These are phyloP conservation scores for Verticillium klebahnii DNA, from an alignment of 2,329 filamentous ascomycete genomes.

Conservation along the genomic window DNA sequence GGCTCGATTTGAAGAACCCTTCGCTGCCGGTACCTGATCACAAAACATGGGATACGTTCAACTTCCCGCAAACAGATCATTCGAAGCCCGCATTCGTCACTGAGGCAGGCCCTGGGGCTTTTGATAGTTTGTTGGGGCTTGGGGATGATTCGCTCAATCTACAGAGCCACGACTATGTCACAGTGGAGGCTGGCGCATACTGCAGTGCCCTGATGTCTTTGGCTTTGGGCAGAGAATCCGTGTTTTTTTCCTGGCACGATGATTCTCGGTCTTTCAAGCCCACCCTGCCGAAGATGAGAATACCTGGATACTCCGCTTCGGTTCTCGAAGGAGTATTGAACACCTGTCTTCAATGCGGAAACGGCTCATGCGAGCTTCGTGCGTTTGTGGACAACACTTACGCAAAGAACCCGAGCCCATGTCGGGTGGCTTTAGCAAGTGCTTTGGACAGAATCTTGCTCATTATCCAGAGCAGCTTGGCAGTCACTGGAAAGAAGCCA, in stretches of 20 bases:
- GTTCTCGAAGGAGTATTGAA: slow-evolving; percentile 41
- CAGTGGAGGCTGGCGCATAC: slow-evolving; percentile 46
- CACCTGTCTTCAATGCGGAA: slow-evolving; percentile 43
- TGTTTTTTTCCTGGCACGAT: slow-evolving; percentile 62
- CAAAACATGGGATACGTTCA: slow-evolving; percentile 68
- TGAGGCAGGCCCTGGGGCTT: slow-evolving; percentile 61
- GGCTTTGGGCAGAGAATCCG: slow-evolving; percentile 65
- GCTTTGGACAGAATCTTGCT: slow-evolving; percentile 43
- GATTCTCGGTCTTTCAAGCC: slow-evolving; percentile 48
- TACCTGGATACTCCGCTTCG: slow-evolving; percentile 52
- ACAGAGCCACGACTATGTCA: slow-evolving; percentile 30
- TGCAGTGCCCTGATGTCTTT: slow-evolving; percentile 58
- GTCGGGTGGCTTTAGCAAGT: slow-evolving; percentile 47
- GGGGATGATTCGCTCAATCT: slow-evolving; percentile 33
- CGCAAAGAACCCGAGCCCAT: slow-evolving; percentile 35
- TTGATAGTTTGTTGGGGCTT: slow-evolving; percentile 56
- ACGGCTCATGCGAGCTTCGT: slow-evolving; percentile 39
- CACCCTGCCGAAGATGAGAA: slow-evolving; percentile 39
- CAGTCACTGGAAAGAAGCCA: slow-evolving; percentile 32
- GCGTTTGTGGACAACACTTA: slow-evolving; percentile 44
- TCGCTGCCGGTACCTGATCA: slow-evolving; percentile 34
- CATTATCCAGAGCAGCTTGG: slow-evolving; percentile 44
- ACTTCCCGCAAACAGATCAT: slow-evolving; percentile 32
- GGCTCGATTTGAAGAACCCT: slow-evolving; percentile 37
- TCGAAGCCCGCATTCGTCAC: slow-evolving; percentile 53